phyloP scores from a whole-genome alignment of 169 alveolate genomes.

The Cryptosporidium viatorum region DNA sequence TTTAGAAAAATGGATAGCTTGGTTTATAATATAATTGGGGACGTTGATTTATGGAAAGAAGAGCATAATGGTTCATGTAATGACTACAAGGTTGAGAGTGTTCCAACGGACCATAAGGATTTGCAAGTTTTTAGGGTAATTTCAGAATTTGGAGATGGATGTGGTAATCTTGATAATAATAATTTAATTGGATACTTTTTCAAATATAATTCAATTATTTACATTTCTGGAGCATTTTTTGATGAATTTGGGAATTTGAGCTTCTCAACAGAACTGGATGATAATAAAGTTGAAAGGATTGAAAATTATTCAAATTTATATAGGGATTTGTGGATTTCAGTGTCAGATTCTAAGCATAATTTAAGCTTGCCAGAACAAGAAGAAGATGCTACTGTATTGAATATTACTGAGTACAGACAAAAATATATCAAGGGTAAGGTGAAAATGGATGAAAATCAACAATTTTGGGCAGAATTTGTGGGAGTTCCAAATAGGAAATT shows the following conservation, averaged over 20 bases:
- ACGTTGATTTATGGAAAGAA: constrained; percentile 15
- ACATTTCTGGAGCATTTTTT: constrained; percentile 28
- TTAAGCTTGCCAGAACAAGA: constrained; percentile 15
- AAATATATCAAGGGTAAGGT: background rate
- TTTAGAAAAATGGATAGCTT: constrained; percentile 3
- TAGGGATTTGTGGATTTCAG: constrained; percentile 20
- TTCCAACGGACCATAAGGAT: background rate
- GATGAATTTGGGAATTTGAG: background rate
- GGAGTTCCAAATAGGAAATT: constrained; percentile 12
- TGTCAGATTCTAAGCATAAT: constrained; percentile 37
- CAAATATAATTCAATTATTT: constrained; percentile 8
- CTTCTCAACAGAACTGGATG: background rate
- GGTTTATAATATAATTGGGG: constrained; percentile 31
- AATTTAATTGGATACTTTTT: constrained; percentile 30
- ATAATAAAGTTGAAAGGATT: background rate
- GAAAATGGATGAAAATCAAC: background rate
- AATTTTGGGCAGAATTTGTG: constrained; percentile 37
- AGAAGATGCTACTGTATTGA: background rate
- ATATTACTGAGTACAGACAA: background rate
- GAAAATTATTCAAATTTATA: background rate
- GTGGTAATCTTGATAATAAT: background rate
- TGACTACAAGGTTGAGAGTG: background rate
- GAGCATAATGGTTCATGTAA: background rate
- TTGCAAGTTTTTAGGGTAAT: background rate
- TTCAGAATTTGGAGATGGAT: background rate